Evolutionary conservation across 2,329 filamentous ascomycete species (phyloP), one percentile per base, ranked within the genome.

Genomic region (Hypoxylon sp.): DNA sequence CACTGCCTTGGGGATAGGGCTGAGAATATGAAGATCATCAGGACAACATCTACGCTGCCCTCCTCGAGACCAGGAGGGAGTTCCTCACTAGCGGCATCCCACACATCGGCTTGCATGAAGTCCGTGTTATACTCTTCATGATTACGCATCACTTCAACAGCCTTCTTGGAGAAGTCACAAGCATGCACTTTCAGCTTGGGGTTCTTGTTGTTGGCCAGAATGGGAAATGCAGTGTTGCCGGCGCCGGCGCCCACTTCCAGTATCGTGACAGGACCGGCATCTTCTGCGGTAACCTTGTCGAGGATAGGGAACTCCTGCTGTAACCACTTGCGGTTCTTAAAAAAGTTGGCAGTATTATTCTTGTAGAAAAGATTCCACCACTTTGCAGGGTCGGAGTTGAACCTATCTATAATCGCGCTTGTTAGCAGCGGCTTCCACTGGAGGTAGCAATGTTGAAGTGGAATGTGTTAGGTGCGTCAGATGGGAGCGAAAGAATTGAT

Each of bases 311-410:
- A 99, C 80, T 99, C 96, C 80, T 98, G 95, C 72, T 92, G 91
- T 33, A 99, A 84, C 96, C 96, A 99, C 80, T 98, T 98, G 71
- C 96, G 89, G 79, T 99, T 92, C 82, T 99, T 99, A 89, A 99
- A 99, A 82, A 99, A 99, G 78, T 98, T 98, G 76, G 91, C 89
- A 20, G 92, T 93, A 82, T 99, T 98, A 83, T 98, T 97, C 82
- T 96, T 95, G 85, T 99, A 99, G 82, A 99, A 99, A 61, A 92
- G 84, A 77, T 99, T 96, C 96, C 96, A 99, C 93, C 94, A 98
- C 81, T 94, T 97, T 69, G 93, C 95, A 0, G 96, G 96, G 72
- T 97, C 89, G 50, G 86, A 85, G 79, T 98, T 98, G 85, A 98
- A 98, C 73, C 94, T 92, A 75, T 84, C 90, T 92, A 76, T 63